phyloP scores from a whole-genome alignment of 1,284 basidiomycete genomes.

The Apiotrichum laibachii region DNA sequence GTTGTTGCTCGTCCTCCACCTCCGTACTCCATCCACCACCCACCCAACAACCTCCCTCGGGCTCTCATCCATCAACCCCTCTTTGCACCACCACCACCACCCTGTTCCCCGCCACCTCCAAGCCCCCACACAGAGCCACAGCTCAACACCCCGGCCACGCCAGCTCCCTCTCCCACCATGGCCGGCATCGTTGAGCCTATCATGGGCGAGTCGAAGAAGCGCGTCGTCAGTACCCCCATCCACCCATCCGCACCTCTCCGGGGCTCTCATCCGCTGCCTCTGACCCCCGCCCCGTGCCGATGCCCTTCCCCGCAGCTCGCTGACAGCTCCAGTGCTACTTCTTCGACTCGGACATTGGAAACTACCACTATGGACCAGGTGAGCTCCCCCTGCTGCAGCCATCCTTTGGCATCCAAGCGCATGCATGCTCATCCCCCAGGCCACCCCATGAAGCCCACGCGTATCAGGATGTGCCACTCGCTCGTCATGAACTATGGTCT shows the following conservation, averaged over 20 bases:
- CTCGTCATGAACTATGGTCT: conserved; percentile 99
- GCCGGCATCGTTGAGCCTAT: conserved; percentile 60
- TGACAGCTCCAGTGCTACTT: conserved; percentile 73
- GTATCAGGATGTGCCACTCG: conserved; percentile 99
- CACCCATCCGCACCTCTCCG: neutral
- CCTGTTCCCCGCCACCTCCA: neutral
- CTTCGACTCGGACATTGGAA: conserved; percentile 97
- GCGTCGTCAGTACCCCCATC: conserved; percentile 65
- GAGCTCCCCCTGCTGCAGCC: conserved; percentile 53
- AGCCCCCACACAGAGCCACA: no score
- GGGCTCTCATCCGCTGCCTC: neutral
- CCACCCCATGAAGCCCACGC: conserved; percentile 82
- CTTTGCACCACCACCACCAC: neutral
- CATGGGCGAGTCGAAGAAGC: conserved; percentile 75
- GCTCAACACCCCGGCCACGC: no score
- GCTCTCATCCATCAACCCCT: no score
- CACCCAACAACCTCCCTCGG: no score
- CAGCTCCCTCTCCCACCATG: conserved; percentile 3
- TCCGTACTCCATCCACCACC: no score
- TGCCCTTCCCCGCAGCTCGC: neutral
- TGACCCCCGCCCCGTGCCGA: neutral
- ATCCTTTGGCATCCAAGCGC: neutral
- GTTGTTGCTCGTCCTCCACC: no score
- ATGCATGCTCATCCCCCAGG: conserved; percentile 23
- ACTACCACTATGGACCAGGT: conserved; percentile 97